A percentile compares a stretch with the other conserved stretches of the same genome.
These are phyloP conservation scores for Mariannaea elegans DNA, from an alignment of 2,329 filamentous ascomycete genomes.

Conservation along the genomic window DNA sequence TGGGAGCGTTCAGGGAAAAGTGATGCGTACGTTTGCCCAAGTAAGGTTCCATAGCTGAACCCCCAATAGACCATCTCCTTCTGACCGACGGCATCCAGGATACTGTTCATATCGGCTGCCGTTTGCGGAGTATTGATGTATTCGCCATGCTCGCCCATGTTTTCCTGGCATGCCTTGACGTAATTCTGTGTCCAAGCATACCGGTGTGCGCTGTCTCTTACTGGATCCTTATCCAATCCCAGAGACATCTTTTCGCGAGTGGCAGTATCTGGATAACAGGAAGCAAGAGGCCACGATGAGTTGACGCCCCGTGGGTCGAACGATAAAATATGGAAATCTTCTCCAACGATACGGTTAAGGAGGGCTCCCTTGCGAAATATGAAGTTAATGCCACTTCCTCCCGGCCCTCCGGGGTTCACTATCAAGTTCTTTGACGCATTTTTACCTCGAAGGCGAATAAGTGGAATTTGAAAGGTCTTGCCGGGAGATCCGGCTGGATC, in stretches of 20 bases:
- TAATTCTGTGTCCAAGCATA: conserved; percentile 54
- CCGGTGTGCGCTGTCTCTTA: conserved; percentile 48
- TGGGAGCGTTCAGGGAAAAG: conserved; percentile 47
- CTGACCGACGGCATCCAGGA: conserved; percentile 51
- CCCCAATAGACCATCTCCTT: conserved; percentile 51
- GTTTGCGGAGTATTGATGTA: conserved; percentile 61
- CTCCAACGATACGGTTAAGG: conserved; percentile 49
- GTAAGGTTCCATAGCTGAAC: conserved; percentile 52
- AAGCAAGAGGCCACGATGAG: conserved; percentile 41
- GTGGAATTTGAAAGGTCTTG: conserved; percentile 54
- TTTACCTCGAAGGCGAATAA: conserved; percentile 54
- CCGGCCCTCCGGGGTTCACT: conserved; percentile 59
- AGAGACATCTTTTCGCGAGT: conserved; percentile 41
- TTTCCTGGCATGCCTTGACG: conserved; percentile 53
- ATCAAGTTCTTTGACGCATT: conserved; percentile 55
- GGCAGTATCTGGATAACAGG: conserved; percentile 50
- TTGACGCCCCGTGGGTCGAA: conserved; percentile 59
- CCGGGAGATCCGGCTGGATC: conserved; percentile 33
- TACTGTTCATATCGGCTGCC: conserved; percentile 61
- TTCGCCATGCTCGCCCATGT: conserved; percentile 52
- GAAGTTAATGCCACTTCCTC: conserved; percentile 52
- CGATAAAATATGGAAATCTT: conserved; percentile 55
- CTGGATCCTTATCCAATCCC: conserved; percentile 36
- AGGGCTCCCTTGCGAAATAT: conserved; percentile 47
- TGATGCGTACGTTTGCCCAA: conserved; percentile 52